Evolutionary conservation across 192 early-diverging fungal species (phyloP).

Genomic region (Coemansia sp.): DNA sequence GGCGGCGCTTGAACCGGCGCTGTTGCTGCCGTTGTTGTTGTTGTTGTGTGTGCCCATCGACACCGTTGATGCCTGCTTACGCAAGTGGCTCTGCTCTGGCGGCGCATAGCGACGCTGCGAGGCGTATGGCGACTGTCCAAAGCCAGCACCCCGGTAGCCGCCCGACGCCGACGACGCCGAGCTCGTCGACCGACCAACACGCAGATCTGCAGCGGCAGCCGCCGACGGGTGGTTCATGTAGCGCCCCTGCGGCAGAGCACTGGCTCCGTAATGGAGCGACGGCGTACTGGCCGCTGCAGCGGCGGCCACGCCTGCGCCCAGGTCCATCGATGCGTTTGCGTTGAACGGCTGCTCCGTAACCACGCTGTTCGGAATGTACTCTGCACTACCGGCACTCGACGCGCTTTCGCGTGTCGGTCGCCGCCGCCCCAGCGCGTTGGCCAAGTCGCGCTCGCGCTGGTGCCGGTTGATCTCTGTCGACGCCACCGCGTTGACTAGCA

Average conservation of each 20-base stretch:
- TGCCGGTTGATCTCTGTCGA: conserved; percentile 22
- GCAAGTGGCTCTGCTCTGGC: conserved; percentile 18
- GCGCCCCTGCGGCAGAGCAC: conserved; percentile 9
- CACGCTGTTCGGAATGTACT: not conserved
- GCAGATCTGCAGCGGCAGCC: conserved; percentile 17
- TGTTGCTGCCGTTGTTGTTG: not conserved
- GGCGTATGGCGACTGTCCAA: conserved; percentile 5
- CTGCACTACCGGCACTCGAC: not conserved
- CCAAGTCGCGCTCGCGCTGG: conserved; percentile 41
- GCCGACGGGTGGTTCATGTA: conserved; percentile 11
- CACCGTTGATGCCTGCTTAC: conserved; percentile 32
- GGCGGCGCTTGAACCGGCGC: not conserved
- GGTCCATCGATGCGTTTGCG: conserved; percentile 21
- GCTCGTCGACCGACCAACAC: conserved; percentile 36
- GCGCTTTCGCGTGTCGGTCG: conserved; percentile 26
- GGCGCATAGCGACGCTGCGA: conserved; percentile 21
- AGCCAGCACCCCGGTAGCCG: conserved; percentile 17
- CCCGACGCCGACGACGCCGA: conserved; percentile 30
- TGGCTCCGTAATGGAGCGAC: too few species aligned
- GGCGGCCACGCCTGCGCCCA: not conserved
- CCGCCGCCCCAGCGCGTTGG: conserved; percentile 35
- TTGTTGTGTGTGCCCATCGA: conserved; percentile 15
- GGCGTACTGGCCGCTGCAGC: too few species aligned
- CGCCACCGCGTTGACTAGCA: conserved; percentile 32
- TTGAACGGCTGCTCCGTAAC: conserved; percentile 23